Conservation (phyloP, 768 basidiomycete genomes). For the Boletus sp. region DNA sequence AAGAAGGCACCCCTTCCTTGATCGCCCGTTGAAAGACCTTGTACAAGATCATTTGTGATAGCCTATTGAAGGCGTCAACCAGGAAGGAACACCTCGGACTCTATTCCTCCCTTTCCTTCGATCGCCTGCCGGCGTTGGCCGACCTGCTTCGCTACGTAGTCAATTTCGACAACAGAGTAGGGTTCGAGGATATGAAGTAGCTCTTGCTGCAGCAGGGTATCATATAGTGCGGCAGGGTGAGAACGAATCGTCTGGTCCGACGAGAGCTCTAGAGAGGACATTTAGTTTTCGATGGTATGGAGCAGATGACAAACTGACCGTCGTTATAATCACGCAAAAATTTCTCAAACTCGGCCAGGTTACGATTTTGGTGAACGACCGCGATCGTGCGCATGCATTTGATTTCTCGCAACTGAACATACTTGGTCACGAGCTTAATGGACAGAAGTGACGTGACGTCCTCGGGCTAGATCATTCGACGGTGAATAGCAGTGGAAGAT, state of each 20-base stretch:
- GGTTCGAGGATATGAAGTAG: conserved; percentile 94
- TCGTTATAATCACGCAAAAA: conserved; percentile 83
- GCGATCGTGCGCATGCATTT: conserved; percentile 97
- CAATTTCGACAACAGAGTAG: conserved; percentile 89
- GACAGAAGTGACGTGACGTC: conserved; percentile 86
- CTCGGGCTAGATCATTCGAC: conserved; percentile 63
- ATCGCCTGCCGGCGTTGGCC: conserved; percentile 86
- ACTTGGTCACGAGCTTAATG: conserved; percentile 85
- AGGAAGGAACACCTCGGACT: background rate
- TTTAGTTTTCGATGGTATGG: background rate
- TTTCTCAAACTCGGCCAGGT: conserved; percentile 86
- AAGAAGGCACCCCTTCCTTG: conserved; percentile 90
- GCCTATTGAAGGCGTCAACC: conserved; percentile 41
- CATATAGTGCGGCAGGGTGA: conserved; percentile 91
- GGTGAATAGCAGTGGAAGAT: background rate
- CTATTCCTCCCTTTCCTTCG: conserved; percentile 75
- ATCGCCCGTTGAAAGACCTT: conserved; percentile 89
- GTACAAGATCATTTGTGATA: conserved; percentile 98
- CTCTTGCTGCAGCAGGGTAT: conserved; percentile 95
- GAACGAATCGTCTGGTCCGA: conserved; percentile 97
- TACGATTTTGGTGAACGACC: conserved; percentile 88
- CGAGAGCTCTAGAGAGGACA: conserved; percentile 66
- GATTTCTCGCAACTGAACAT: conserved; percentile 83
- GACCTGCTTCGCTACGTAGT: conserved; percentile 82
- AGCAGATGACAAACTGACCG: conserved; percentile 42